These are phyloP conservation scores for Colletotrichum brevisporum DNA, from an alignment of 2,329 filamentous ascomycete genomes.

Conservation along the genomic window DNA sequence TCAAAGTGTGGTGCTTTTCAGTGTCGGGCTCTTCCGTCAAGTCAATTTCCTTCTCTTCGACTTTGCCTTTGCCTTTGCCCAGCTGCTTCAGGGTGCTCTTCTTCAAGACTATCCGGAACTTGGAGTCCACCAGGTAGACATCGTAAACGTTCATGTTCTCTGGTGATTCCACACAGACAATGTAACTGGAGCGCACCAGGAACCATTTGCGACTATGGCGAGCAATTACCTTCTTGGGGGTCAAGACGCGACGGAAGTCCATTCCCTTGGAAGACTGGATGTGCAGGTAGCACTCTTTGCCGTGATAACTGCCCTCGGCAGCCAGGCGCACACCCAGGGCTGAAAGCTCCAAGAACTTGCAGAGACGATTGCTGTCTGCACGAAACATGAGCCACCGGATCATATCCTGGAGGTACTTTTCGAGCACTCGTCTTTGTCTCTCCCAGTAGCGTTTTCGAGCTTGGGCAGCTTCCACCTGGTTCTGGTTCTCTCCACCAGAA, in stretches of 20 bases:
- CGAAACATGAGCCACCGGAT: conserved; percentile 97
- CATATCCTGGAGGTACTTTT: conserved; percentile 93
- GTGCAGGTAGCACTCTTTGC: conserved; percentile 94
- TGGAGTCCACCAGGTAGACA: conserved; percentile 94
- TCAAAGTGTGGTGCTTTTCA: conserved; percentile 84
- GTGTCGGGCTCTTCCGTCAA: conserved; percentile 53
- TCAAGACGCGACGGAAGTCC: conserved; percentile 86
- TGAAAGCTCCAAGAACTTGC: conserved; percentile 95
- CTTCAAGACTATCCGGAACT: conserved; percentile 87
- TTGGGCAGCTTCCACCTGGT: conserved; percentile 57
- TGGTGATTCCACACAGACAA: conserved; percentile 97
- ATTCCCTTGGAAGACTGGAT: conserved; percentile 93
- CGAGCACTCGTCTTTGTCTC: conserved; percentile 85
- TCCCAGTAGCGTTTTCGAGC: conserved; percentile 77
- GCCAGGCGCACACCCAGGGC: conserved; percentile 93
- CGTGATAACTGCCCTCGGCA: conserved; percentile 96
- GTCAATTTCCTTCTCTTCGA: conserved; percentile 68
- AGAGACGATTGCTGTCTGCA: conserved; percentile 93
- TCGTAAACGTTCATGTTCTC: conserved; percentile 99
- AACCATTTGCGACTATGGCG: conserved; percentile 97
- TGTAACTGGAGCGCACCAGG: conserved; percentile 95
- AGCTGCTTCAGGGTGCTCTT: conserved; percentile 69
- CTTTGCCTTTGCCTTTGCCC: conserved; percentile 58
- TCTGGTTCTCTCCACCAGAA: conserved; percentile 54
- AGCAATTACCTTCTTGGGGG: conserved; percentile 82